phyloP scores from a whole-genome alignment of 306 rosid genomes.

The Dicorynia guianensis region DNA sequence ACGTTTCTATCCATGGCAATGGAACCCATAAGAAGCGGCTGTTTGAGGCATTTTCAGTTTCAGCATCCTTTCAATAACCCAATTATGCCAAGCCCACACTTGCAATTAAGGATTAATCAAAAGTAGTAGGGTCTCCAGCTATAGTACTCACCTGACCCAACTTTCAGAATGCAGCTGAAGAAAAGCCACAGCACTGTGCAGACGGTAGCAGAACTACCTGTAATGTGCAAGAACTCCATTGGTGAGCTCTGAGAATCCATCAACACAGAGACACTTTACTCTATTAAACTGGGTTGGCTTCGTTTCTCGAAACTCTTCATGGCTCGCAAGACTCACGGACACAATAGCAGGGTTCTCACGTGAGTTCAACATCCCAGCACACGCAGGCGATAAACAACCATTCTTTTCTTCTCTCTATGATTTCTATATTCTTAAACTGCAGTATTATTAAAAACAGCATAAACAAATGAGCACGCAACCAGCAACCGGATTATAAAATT shows the following conservation, averaged over 20 bases:
- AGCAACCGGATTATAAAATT: conserved; percentile 27
- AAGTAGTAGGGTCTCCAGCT: neutral
- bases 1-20: neutral
- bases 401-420: conserved; percentile 51
- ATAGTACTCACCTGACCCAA: conserved; percentile 17
- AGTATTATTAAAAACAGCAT: conserved; percentile 38
- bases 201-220: neutral
- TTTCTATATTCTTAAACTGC: conserved; percentile 47
- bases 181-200: neutral
- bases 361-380: conserved; percentile 39
- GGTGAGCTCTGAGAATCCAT: conserved; percentile 42
- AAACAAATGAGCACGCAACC: conserved; percentile 36
- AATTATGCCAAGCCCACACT: neutral
- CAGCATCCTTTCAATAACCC: neutral
- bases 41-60: neutral
- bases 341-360: conserved; percentile 48
- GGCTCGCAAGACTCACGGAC: conserved; percentile 47
- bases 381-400: conserved; percentile 40
- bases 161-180: conserved; percentile 1
- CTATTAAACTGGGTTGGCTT: conserved; percentile 23
- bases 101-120: neutral
- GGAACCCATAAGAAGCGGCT: neutral
- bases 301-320: conserved; percentile 47
- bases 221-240: conserved; percentile 34
- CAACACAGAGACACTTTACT: conserved; percentile 23